A percentile compares a stretch with the other conserved stretches of the same genome.
These are phyloP conservation scores for Sporothrix schenckii DNA, from an alignment of 2,329 filamentous ascomycete genomes.

Conservation along the genomic window DNA sequence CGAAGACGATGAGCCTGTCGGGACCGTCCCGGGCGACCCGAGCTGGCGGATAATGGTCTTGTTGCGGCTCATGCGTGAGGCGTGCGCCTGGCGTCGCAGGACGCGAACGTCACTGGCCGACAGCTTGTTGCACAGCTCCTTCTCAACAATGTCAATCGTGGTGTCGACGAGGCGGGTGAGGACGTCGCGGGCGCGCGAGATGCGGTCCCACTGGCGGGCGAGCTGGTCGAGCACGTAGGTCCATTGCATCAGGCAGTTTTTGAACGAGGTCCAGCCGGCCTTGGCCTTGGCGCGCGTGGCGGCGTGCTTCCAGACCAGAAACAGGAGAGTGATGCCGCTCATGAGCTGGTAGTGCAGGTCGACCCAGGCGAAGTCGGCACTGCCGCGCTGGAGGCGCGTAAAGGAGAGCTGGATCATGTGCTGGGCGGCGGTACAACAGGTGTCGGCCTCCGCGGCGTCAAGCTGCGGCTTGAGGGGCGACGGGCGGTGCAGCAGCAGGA, in stretches of 20 bases:
- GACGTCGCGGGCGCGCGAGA: slow-evolving; percentile 29
- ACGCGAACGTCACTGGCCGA: slow-evolving; percentile 11
- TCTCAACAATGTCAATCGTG: slow-evolving; percentile 32
- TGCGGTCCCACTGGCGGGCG: slow-evolving; percentile 35
- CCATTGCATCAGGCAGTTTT: slow-evolving; percentile 38
- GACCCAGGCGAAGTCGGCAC: slow-evolving; percentile 37
- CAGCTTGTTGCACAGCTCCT: slow-evolving; percentile 30
- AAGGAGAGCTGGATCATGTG: slow-evolving; percentile 38
- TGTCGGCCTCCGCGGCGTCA: slow-evolving; percentile 27
- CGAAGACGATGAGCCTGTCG: neutral
- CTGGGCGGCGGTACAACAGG: slow-evolving; percentile 36
- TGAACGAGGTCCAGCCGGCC: slow-evolving; percentile 37
- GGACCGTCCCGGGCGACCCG: slow-evolving; percentile 10
- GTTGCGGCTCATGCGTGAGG: slow-evolving; percentile 12
- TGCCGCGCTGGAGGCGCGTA: slow-evolving; percentile 29
- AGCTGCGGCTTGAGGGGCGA: slow-evolving; percentile 32
- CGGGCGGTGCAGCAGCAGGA: slow-evolving; percentile 37
- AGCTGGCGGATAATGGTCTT: slow-evolving; percentile 29
- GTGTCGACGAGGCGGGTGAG: slow-evolving; percentile 29
- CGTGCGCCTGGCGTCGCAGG: neutral
- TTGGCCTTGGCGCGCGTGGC: slow-evolving; percentile 27
- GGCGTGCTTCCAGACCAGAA: slow-evolving; percentile 34
- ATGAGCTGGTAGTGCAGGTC: slow-evolving; percentile 39
- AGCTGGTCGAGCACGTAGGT: slow-evolving; percentile 35
- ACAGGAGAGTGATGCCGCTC: slow-evolving; percentile 38